Evolutionary conservation across 2,329 filamentous ascomycete genomes (phyloP), one percentile per base, ranked within the genome.

Genomic region (Alternaria arbusti): DNA sequence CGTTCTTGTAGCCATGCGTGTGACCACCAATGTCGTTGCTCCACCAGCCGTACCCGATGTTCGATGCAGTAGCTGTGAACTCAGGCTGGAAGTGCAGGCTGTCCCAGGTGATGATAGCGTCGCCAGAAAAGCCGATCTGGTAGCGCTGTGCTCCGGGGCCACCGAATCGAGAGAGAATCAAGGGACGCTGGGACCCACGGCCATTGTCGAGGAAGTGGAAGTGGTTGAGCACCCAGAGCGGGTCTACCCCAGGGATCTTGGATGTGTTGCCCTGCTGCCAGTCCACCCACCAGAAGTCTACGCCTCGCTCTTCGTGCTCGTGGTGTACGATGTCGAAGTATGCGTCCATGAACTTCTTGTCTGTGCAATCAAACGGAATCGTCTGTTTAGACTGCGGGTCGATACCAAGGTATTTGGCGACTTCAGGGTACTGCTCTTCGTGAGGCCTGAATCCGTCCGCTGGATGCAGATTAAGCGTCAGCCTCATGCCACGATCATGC

Each of bases 11-110:
- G 5, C 88, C 88, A 3, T 77, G 73, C 68, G 86, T 85, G 71
- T 90, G 88, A 0, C 88, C 88, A n/a, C 88, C 88, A 26, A 90
- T 89, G 66, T 90, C 88, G 73, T 90, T 88, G 54, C 86, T 88
- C 88, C 88, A 90, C 88, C 88, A 90, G 3, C 88, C 88, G 65
- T 88, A 90, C 0, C 88, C 88, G 62, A 90, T 89, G 74, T 91
- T 90, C 10, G 87, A 88, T 0, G 88, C 87, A 0, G 86, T 89
- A 4, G 87, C 86, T 0, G 89, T 91, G 70, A 90, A 90, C 70
- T 90, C 88, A 7, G 88, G 88, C 72, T 90, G 89, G 76, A 90
- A 90, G 13, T 83, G 74, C 15, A 90, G 82, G 0, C 86, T 88
- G 0, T 82, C 84, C 88, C 88, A 90, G 0, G 86, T 86, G 17